These are phyloP conservation scores for Microcyclosporella mali DNA, from an alignment of 2,329 filamentous ascomycete species.

Conservation along the genomic window DNA sequence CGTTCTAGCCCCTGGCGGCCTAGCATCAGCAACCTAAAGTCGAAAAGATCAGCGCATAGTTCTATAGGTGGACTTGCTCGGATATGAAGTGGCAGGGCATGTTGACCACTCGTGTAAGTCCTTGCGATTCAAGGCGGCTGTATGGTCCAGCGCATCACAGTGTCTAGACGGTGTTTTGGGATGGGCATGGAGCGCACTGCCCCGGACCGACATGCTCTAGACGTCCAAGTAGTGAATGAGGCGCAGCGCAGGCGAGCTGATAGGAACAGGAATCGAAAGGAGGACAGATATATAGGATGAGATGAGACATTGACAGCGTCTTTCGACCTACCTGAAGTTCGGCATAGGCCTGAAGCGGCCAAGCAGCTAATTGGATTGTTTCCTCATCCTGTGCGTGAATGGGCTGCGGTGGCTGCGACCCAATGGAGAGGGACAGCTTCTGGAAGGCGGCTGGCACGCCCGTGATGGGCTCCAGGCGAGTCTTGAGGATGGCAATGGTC, in stretches of 20 bases:
- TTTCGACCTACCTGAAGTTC: slow-evolving; percentile 66
- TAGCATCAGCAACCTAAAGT: slow-evolving; percentile 67
- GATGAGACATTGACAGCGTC: slow-evolving; percentile 9
- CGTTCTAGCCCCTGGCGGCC: slow-evolving; percentile 65
- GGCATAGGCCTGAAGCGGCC: slow-evolving; percentile 65
- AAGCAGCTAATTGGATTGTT: slow-evolving; percentile 55
- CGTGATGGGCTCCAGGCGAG: slow-evolving; percentile 85
- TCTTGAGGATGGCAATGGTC: slow-evolving; percentile 77
- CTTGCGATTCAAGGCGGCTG: too few species aligned
- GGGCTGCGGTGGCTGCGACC: slow-evolving; percentile 56
- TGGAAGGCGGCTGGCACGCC: slow-evolving; percentile 80
- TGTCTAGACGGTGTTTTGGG: too few species aligned
- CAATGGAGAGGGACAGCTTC: slow-evolving; percentile 63
- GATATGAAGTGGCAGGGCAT: neutral
- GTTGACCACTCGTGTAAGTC: too few species aligned
- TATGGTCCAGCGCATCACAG: too few species aligned
- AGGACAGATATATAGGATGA: slow-evolving; percentile 9
- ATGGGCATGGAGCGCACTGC: too few species aligned
- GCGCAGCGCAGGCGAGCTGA: slow-evolving; percentile 3
- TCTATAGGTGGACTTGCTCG: too few species aligned
- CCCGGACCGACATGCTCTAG: slow-evolving; percentile 5
- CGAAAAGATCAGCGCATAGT: slow-evolving; percentile 4
- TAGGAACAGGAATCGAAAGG: slow-evolving; percentile 4
- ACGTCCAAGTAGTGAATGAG: slow-evolving; percentile 1
- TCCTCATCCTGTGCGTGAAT: slow-evolving; percentile 71